Base-by-base conservation (phyloP, 1,139 yeast species). In the Diutina mesorugosa region DNA sequence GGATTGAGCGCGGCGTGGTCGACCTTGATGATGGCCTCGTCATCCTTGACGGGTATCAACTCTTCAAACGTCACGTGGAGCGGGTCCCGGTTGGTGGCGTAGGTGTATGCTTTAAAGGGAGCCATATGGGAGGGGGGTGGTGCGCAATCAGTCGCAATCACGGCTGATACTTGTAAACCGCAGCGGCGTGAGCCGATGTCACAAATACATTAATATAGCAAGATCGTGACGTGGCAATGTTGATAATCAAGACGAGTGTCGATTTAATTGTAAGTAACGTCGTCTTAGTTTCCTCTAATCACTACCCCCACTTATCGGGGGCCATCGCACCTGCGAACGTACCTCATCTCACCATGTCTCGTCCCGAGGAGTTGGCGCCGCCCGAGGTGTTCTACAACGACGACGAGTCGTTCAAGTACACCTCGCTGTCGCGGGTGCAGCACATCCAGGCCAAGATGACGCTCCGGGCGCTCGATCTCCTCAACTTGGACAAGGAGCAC, bases 361-460 rank as follows among this genome's bases (percentile, higher is more conserved):
- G 99, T 75, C 99, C 99, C 62, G 99, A 93, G 72, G 91, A 90
- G 65, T 77, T 91, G 59, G 99, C 99, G 14, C 99, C 99, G 46
- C 98, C 99, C 52, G 99, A 93, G 73, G 81, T 91, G 62, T 95
- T 90, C 68, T 93, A 93, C 69, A 87, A 90, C 74, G 98, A 91
- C 59, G 72, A 82, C 1, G 99, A 93, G 70, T 87, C 98, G 0
- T 76, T 78, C 64, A 93, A 93, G 67, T 93, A 93, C 69, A 91
- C 99, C 0, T 79, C 87, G 1, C 88, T 96, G 9, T 86, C 97
- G 2, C 93, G 99, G 77, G 97, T 93, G 56, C 99, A 93, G 72
- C 96, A 90, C 67, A 93, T 93, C 63, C 99, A 93, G 70, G 98
- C 98, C 1, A 87, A 89, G 67, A 93, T 93, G 99, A 90, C 99